Percentiles rank a stretch among this genome's conserved stretches.
Conservation (phyloP, 2,329 filamentous ascomycete species). For the Rasamsonia emersonii region DNA sequence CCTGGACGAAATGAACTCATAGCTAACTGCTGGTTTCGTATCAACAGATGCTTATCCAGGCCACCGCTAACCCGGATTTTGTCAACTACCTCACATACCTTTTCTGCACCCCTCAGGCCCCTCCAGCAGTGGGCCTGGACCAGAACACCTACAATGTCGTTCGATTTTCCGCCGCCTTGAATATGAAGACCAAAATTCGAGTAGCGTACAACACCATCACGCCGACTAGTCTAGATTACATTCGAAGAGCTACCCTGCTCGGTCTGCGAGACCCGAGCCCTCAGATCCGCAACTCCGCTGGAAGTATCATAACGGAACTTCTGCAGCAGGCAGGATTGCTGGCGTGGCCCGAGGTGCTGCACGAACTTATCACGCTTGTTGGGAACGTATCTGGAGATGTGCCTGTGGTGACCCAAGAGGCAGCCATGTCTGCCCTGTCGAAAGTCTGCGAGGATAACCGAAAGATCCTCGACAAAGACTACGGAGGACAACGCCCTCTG, state of each 20-base stretch:
- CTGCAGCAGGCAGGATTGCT: conserved; percentile 76
- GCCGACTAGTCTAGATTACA: conserved; percentile 61
- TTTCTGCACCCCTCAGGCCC: conserved; percentile 60
- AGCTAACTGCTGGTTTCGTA: conserved; percentile 8
- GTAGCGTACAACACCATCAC: conserved; percentile 67
- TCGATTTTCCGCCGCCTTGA: conserved; percentile 79
- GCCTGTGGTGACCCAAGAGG: conserved; percentile 70
- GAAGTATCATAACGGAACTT: conserved; percentile 89
- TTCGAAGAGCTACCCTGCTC: conserved; percentile 69
- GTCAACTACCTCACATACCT: conserved; percentile 95
- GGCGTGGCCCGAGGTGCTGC: conserved; percentile 83
- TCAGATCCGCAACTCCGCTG: conserved; percentile 81
- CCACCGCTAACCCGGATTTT: conserved; percentile 80
- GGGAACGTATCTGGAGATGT: conserved; percentile 62
- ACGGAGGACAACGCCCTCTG: conserved; percentile 79
- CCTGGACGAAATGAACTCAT: too few relatives aligned
- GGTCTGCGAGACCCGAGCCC: conserved; percentile 72
- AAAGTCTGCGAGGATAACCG: conserved; percentile 98
- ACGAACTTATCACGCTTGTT: conserved; percentile 71
- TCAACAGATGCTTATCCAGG: conserved; percentile 96
- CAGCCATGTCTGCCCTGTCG: conserved; percentile 81
- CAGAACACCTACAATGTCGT: conserved; percentile 61
- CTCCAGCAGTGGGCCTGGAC: conserved; percentile 50
- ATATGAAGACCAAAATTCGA: conserved; percentile 91
- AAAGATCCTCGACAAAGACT: conserved; percentile 75